A percentile compares a stretch with the other conserved stretches of the same genome.
These are phyloP conservation scores for Cyberlindnera nakhonratchasimensis DNA, from an alignment of 805 yeast species.

Conservation along the genomic window DNA sequence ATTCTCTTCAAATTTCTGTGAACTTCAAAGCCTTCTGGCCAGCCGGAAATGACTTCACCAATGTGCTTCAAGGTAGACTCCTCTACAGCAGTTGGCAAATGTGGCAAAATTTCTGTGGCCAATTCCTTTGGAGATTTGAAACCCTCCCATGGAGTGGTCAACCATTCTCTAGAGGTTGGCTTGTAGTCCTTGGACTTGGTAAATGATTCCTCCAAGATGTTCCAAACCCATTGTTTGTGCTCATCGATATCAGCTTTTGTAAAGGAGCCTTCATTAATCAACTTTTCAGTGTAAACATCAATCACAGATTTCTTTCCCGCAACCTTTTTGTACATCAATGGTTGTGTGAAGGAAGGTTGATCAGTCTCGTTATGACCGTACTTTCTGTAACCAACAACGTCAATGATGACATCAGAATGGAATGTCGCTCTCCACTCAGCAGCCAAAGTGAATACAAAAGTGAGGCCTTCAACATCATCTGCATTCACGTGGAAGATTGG, in stretches of 20 bases:
- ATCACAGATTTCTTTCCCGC: slow-evolving; percentile 86
- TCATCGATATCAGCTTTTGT: slow-evolving; percentile 87
- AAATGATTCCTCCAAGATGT: slow-evolving; percentile 85
- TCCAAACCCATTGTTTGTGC: slow-evolving; percentile 98
- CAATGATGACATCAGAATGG: slow-evolving; percentile 95
- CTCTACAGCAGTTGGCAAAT: slow-evolving; percentile 89
- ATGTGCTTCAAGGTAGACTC: slow-evolving; percentile 68
- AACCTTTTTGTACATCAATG: slow-evolving; percentile 90
- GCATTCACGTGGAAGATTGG: slow-evolving; percentile 99
- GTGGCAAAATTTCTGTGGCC: slow-evolving; percentile 93
- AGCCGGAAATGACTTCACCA: slow-evolving; percentile 73
- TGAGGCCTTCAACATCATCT: slow-evolving; percentile 92
- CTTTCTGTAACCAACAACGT: slow-evolving; percentile 97
- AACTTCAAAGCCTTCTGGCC: slow-evolving; percentile 84
- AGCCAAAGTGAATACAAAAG: slow-evolving; percentile 90
- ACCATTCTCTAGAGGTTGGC: slow-evolving; percentile 95
- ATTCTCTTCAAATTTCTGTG: slow-evolving; percentile 97
- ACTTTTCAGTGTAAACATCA: slow-evolving; percentile 77
- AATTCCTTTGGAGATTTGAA: slow-evolving; percentile 97
- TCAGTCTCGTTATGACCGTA: slow-evolving; percentile 99
- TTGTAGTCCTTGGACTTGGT: slow-evolving; percentile 82
- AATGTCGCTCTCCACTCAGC: slow-evolving; percentile 98
- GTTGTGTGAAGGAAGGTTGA: slow-evolving; percentile 98
- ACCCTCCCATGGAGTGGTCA: slow-evolving; percentile 98
- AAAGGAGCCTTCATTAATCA: slow-evolving; percentile 84